Evolutionary conservation across 176 grass and related monocot genomes (phyloP).

Genomic region (Rhipidocladum racemiflorum): DNA sequence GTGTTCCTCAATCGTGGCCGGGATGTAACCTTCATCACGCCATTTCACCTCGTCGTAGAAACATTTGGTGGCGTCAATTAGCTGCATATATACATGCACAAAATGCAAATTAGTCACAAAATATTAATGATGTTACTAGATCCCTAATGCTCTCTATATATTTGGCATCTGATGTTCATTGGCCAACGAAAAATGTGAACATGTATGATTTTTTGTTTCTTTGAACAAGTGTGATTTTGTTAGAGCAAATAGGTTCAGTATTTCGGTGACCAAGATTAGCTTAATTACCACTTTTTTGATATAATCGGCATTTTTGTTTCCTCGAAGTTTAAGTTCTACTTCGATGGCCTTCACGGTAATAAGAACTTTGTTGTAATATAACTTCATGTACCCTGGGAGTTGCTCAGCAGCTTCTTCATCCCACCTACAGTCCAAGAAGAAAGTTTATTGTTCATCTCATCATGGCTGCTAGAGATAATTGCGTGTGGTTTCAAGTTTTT

Average conservation of each 20-base stretch:
- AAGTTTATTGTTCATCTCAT: too few relatives aligned
- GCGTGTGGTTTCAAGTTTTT: too few relatives aligned
- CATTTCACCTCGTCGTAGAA: conserved; percentile 14
- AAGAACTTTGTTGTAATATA: neutral
- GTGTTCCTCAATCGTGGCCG: neutral
- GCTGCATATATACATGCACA: neutral
- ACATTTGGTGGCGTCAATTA: neutral
- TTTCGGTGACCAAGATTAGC: too few relatives aligned
- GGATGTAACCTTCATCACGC: neutral
- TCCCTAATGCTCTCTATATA: too few relatives aligned
- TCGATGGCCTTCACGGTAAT: neutral
- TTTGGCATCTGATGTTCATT: too few relatives aligned
- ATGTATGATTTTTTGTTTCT: too few relatives aligned
- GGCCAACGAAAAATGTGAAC: too few relatives aligned
- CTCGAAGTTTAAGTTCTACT: conserved; percentile 17
- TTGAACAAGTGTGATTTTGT: too few relatives aligned
- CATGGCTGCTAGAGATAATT: too few relatives aligned
- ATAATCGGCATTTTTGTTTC: neutral
- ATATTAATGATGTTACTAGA: too few relatives aligned
- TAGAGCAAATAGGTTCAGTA: too few relatives aligned
- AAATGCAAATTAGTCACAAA: too few relatives aligned
- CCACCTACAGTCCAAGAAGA: conserved; percentile 19
- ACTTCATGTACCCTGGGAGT: conserved; percentile 9
- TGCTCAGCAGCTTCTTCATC: conserved; percentile 6
- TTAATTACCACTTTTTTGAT: neutral